Conservation (phyloP, 306 rosid species). For the Erythrophleum fordii region DNA sequence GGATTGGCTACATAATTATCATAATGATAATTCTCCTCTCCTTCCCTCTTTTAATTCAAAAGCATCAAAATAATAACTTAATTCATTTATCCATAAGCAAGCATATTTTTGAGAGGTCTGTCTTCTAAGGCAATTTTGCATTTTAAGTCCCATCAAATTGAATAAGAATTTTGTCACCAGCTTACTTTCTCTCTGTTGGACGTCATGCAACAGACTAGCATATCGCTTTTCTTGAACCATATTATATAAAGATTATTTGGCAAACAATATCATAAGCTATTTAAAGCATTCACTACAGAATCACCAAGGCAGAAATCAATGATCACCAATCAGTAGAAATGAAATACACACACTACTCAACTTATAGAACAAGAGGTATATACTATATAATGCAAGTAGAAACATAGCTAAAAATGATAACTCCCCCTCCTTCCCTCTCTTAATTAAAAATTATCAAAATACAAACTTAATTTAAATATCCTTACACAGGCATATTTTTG, state of each 20-base stretch:
- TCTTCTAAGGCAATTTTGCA: background rate
- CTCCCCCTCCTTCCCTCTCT: too few species aligned
- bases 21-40: background rate
- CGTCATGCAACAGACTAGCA: background rate
- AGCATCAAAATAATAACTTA: background rate
- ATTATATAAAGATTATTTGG: background rate
- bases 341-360: background rate
- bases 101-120: background rate
- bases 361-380: background rate
- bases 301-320: background rate
- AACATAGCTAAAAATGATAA: too few species aligned
- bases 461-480: too few species aligned
- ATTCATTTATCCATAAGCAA: background rate
- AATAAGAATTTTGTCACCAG: background rate
- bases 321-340: constrained; percentile 16
- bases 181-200: background rate
- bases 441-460: too few species aligned
- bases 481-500: too few species aligned
- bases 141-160: background rate
- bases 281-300: too few species aligned
- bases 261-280: background rate
- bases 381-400: too few species aligned
- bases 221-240: background rate
- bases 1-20: background rate
- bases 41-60: background rate